phyloP scores from a whole-genome alignment of 148 eudicot genomes.

The Amaranthus palmeri region DNA sequence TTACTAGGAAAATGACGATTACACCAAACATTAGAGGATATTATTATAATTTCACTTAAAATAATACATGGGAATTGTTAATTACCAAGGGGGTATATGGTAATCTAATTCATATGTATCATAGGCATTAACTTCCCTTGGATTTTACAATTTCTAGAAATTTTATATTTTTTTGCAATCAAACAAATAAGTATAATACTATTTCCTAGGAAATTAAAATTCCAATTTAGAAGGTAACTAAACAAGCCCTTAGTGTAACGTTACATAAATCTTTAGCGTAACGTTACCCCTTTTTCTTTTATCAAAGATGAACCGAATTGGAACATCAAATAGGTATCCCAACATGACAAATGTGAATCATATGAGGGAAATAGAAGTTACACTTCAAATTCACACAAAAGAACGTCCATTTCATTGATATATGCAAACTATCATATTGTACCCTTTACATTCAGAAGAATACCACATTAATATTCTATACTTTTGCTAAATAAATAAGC shows the following conservation, averaged over 20 bases:
- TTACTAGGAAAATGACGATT: no score
- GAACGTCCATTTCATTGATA: conserved; percentile 24
- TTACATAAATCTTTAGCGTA: neutral
- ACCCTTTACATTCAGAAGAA: conserved; percentile 23
- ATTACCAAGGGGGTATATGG: no score
- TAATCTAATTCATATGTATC: no score
- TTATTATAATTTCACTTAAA: no score
- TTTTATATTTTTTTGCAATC: no score
- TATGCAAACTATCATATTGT: conserved; percentile 16
- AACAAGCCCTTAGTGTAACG: no score
- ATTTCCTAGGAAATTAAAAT: no score
- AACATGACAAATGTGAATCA: neutral
- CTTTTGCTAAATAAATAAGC: conserved; percentile 16
- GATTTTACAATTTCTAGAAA: neutral
- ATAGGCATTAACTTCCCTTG: no score
- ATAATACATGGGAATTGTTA: no score
- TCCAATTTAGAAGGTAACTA: no score
- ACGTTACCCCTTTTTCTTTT: neutral
- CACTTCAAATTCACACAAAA: conserved; percentile 3
- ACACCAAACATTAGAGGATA: no score
- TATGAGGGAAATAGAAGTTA: neutral
- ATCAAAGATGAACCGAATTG: neutral
- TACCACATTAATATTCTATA: conserved; percentile 22
- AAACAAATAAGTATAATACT: no score
- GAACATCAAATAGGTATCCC: neutral